phyloP scores from a whole-genome alignment of 257 asterid genomes.

The Fraxinus anomala region DNA sequence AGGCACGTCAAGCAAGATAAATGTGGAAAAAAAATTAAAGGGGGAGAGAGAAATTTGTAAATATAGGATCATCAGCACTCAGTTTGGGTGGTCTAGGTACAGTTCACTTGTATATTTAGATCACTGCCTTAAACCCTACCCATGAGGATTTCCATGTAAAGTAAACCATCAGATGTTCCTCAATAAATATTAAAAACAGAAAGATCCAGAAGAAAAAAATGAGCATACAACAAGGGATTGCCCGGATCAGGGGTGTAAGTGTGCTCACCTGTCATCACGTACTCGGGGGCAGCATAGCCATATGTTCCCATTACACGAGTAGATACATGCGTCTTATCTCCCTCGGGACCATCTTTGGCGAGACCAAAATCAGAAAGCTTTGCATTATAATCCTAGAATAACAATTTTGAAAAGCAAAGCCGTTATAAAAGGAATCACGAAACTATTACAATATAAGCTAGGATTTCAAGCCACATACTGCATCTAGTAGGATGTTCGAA shows the following conservation, averaged over 20 bases:
- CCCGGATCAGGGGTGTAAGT: not conserved
- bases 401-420: slow-evolving; percentile 8
- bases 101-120: too few relatives aligned
- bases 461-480: slow-evolving; percentile 45
- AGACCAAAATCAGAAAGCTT: slow-evolving; percentile 91
- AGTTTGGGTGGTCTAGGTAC: too few relatives aligned
- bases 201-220: not conserved
- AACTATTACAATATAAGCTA: not conserved
- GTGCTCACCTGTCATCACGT: slow-evolving; percentile 66
- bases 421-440: slow-evolving; percentile 23
- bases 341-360: slow-evolving; percentile 84
- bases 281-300: slow-evolving; percentile 89
- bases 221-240: not conserved
- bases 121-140: too few relatives aligned
- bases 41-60: too few relatives aligned
- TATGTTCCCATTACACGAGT: slow-evolving; percentile 88
- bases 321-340: slow-evolving; percentile 81
- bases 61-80: too few relatives aligned
- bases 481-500: slow-evolving; percentile 67
- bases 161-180: not conserved
- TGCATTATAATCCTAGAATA: slow-evolving; percentile 69
- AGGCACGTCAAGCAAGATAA: slow-evolving; percentile 6
- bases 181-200: not conserved
- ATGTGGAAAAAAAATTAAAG: not conserved
- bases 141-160: not conserved